phyloP scores from a whole-genome alignment of 2,329 filamentous ascomycete genomes.

The Magnaporthiopsis rhizophila region DNA sequence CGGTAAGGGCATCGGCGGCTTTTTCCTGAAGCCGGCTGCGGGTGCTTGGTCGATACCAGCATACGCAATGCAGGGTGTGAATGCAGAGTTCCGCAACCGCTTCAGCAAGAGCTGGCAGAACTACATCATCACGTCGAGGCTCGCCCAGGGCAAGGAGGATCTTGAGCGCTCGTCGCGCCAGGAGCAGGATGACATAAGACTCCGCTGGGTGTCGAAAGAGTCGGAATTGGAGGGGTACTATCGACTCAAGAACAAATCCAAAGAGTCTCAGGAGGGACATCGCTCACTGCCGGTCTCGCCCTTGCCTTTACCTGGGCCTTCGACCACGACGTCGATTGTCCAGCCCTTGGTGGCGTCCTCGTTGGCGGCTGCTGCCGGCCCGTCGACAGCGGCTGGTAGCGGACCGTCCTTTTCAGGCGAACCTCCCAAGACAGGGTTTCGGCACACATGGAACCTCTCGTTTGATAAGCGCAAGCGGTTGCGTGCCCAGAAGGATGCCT shows the following conservation, averaged over 20 bases:
- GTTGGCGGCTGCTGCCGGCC: constrained; percentile 14
- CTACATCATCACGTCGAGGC: constrained; percentile 31
- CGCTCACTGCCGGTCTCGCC: constrained; percentile 11
- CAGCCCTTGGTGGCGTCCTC: constrained; percentile 19
- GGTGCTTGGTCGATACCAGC: constrained; percentile 65
- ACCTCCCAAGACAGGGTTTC: constrained; percentile 36
- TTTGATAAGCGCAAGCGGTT: constrained; percentile 44
- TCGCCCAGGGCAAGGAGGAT: constrained; percentile 66
- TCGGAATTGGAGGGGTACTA: constrained; percentile 55
- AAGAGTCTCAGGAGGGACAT: not conserved
- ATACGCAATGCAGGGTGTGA: constrained; percentile 75
- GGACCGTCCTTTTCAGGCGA: constrained; percentile 5
- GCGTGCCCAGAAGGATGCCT: constrained; percentile 37
- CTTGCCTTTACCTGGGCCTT: too few species aligned
- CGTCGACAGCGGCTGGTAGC: not conserved
- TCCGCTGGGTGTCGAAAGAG: constrained; percentile 54
- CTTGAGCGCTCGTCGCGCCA: constrained; percentile 42
- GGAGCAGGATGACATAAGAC: constrained; percentile 57
- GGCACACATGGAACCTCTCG: constrained; percentile 37
- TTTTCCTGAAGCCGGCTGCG: constrained; percentile 76
- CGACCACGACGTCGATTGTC: too few species aligned
- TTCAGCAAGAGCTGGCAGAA: constrained; percentile 66
- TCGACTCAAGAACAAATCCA: constrained; percentile 36
- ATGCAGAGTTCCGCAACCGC: constrained; percentile 65
- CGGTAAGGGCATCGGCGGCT: constrained; percentile 72